Percentiles rank a stretch among this genome's conserved stretches.
Conservation (phyloP, 768 basidiomycete species). For the Boletellus emodensis region DNA sequence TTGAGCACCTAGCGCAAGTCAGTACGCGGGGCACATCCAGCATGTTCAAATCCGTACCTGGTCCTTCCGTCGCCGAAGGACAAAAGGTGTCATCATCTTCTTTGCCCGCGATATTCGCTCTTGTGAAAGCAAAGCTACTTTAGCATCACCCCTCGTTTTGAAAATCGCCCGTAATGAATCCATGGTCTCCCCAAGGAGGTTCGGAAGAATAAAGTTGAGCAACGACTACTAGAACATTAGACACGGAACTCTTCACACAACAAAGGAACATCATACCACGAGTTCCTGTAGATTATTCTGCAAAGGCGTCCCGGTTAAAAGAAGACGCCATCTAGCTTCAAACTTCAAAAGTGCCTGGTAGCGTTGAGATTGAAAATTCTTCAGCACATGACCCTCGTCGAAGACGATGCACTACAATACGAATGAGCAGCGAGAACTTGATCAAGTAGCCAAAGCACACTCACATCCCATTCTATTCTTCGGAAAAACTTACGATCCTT, state of each 20-base stretch:
- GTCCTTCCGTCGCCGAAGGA: slow-evolving; percentile 93
- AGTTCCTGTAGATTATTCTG: slow-evolving; percentile 90
- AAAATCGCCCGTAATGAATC: slow-evolving; percentile 88
- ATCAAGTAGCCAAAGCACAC: slow-evolving; percentile 25
- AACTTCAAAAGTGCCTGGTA: slow-evolving; percentile 87
- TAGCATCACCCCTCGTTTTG: slow-evolving; percentile 93
- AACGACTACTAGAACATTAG: slow-evolving; percentile 59
- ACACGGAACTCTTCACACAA: slow-evolving; percentile 2
- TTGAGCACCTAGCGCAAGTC: slow-evolving; percentile 64
- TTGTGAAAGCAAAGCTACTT: slow-evolving; percentile 82
- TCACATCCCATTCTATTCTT: slow-evolving; percentile 86
- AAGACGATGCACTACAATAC: slow-evolving; percentile 77
- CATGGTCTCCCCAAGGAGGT: slow-evolving; percentile 76
- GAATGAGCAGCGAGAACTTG: neutral
- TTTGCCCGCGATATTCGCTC: slow-evolving; percentile 93
- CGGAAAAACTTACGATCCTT: slow-evolving; percentile 93
- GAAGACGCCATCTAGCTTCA: slow-evolving; percentile 81
- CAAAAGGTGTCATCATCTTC: slow-evolving; percentile 99
- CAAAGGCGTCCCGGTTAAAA: slow-evolving; percentile 93
- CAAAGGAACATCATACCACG: slow-evolving; percentile 50
- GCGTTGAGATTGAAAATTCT: slow-evolving; percentile 97
- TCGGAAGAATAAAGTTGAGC: slow-evolving; percentile 95
- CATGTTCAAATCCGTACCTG: slow-evolving; percentile 50
- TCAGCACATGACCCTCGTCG: slow-evolving; percentile 96
- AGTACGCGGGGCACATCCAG: neutral